Evolutionary conservation across 2,329 filamentous ascomycete genomes (phyloP), one percentile per base, ranked within the genome.

Genomic region (Truncatella angustata): DNA sequence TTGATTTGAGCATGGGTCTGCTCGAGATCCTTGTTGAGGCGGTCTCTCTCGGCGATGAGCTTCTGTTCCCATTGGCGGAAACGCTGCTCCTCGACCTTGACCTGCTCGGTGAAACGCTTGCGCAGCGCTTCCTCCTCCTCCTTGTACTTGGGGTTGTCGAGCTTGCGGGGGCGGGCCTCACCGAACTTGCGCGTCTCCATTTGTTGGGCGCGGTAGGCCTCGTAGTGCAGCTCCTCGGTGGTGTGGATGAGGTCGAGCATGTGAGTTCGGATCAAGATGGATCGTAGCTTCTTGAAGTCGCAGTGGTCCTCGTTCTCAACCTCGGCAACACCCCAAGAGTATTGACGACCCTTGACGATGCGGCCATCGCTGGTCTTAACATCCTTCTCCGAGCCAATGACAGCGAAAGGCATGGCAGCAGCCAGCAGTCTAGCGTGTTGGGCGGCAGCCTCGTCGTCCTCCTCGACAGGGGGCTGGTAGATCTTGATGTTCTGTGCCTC

Each of bases 91-190:
- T 99, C 95, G 68, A 99, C 90, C 90, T 99, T 99, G 80, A 99
- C 94, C 75, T 99, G 94, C 80, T 99, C 94, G 63, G 94, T 99
- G 78, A 99, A 99, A 64, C 95, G 86, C 86, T 99, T 99, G 77
- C 94, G 87, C 60, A 99, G 86, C 57, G 90, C 90, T 82, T 99
- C 94, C 72, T 99, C 94, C 76, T 99, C 94, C 74, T 99, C 94
- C 85, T 99, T 99, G 85, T 97, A 99, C 82, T 99, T 99, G 77
- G 94, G 94, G 82, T 99, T 99, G 79, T 99, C 94, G 65, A 99
- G 82, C 85, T 99, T 99, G 75, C 93, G 84, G 63, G 94, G 94
- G 62, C 93, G 87, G 54, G 92, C 93, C 79, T 99, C 95, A 75
- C 94, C 94, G 65, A 99, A 97, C 78, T 99, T 99, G 77, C 94